These are phyloP conservation scores for Penicillium daleae DNA, from an alignment of 495 filamentous ascomycete genomes.

Conservation along the genomic window DNA sequence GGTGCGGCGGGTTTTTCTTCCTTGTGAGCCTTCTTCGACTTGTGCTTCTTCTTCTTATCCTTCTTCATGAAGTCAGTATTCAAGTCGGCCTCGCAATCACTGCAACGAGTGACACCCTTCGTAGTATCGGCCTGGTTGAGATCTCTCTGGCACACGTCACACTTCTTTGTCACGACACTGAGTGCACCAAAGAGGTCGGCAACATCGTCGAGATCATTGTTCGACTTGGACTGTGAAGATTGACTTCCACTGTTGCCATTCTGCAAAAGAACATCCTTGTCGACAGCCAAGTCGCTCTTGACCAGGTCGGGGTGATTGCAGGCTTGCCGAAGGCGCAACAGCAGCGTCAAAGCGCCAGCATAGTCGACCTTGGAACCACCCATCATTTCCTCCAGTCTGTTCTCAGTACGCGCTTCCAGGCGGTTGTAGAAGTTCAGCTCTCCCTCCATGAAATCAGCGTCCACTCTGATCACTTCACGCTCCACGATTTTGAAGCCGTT, in stretches of 20 bases:
- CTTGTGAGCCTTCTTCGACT: conserved; percentile 44
- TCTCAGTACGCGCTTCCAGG: conserved; percentile 81
- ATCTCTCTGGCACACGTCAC: conserved; percentile 82
- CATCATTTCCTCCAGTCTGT: conserved; percentile 87
- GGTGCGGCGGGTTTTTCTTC: conserved; percentile 34
- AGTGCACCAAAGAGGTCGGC: conserved; percentile 84
- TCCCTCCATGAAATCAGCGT: conserved; percentile 74
- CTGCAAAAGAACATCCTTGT: conserved; percentile 79
- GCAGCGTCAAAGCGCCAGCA: conserved; percentile 81
- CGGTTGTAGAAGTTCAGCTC: conserved; percentile 86
- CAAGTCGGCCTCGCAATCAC: conserved; percentile 73
- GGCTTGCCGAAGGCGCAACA: conserved; percentile 85
- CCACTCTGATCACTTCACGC: conserved; percentile 80
- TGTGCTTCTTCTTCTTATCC: conserved; percentile 52
- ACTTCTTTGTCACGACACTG: conserved; percentile 78
- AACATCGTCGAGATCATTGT: conserved; percentile 76
- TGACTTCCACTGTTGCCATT: conserved; percentile 52
- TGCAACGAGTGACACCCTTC: conserved; percentile 66
- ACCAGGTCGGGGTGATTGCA: conserved; percentile 93
- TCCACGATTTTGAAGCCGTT: conserved; percentile 83
- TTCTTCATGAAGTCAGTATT: conserved; percentile 43
- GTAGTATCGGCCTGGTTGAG: conserved; percentile 61
- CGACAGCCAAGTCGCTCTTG: conserved; percentile 79
- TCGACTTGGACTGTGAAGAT: conserved; percentile 51
- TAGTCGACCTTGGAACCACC: conserved; percentile 71